A percentile compares a stretch with the other conserved stretches of the same genome.
These are phyloP conservation scores for Triticum timopheevii DNA, from an alignment of 176 grass and related monocot genomes.

Conservation along the genomic window DNA sequence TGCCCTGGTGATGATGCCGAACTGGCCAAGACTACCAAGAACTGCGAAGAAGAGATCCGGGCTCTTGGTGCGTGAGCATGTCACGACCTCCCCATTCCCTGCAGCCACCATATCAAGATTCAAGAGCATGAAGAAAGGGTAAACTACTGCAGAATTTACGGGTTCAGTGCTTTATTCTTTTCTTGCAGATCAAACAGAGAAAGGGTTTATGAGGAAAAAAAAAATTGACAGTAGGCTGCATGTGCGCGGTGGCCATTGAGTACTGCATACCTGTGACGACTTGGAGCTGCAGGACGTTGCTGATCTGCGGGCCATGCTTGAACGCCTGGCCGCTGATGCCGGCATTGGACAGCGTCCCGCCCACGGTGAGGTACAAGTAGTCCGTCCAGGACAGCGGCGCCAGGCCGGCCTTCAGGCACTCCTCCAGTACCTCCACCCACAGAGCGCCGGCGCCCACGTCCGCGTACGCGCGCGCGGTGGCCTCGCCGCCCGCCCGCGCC, in stretches of 20 bases:
- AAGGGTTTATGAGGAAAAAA: background rate
- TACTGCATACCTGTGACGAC: conserved; percentile 66
- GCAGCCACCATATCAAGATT: conserved; percentile 19
- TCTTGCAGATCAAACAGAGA: background rate
- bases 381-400: conserved; percentile 88
- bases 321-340: conserved; percentile 95
- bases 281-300: conserved; percentile 80
- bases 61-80: conserved; percentile 70
- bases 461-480: conserved; percentile 32
- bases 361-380: conserved; percentile 84
- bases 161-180: background rate
- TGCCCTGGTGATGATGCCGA: conserved; percentile 91
- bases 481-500: background rate
- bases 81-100: conserved; percentile 80
- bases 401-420: conserved; percentile 57
- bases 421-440: conserved; percentile 87
- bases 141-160: background rate
- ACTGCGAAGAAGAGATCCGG: conserved; percentile 81
- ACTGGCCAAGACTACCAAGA: conserved; percentile 85
- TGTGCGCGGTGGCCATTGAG: conserved; percentile 7
- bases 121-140: background rate
- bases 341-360: conserved; percentile 89
- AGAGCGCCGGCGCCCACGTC: conserved; percentile 75
- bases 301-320: conserved; percentile 93
- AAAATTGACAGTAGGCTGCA: conserved; percentile 4